Base-by-base conservation (phyloP, 164 flowering plant species). In the Platanus orientalis region DNA sequence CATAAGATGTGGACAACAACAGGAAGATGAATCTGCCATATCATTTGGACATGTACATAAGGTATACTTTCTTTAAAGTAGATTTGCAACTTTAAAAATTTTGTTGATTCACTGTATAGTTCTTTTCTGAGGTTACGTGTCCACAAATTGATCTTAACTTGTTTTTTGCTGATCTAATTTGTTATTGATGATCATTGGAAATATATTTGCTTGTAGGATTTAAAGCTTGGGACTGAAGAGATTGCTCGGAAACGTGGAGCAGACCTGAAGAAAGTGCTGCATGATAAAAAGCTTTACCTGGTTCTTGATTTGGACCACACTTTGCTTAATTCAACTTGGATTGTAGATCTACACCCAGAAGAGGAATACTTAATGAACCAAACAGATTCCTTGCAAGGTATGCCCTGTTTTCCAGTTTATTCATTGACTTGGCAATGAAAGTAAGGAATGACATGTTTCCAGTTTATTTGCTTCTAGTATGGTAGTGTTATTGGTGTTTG, bases 261-360 rank as follows among this genome's bases (percentile, higher is more conserved):
- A 32, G 88, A 86, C 57, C 47, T 75, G 61, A 83, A 86, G 69
- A 70, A 67, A n/a, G 69, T 87, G 68, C 54, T 84, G 42, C 78
- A 82, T 4, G 71, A 69, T 42, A 82, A 66, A 56, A 93, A 88
- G 66, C 89, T 93, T 20, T 76, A 66, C 73, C 66, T 92, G 76
- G 81, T 88, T 48, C 85, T 92, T 47, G 96, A 92, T 71, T 77
- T 92, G 57, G 96, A 93, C 65, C 97, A 90, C 58, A 93, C 97
- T 0, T 74, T 93, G 39, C 84, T 93, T 29, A 90, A 90, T 73
- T 88, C 97, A 47, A 81, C 93, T 25, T 64, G 69, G 26, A 64
- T 88, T 58, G 1, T 16, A 12, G 78, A 84, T 69, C 20, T 90
- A 54, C 68, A 79, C 6, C 34, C 76, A 10, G 84, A 84, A 19